Evolutionary conservation across 495 filamentous ascomycete genomes (phyloP).

Genomic region (Patellaria atrata): DNA sequence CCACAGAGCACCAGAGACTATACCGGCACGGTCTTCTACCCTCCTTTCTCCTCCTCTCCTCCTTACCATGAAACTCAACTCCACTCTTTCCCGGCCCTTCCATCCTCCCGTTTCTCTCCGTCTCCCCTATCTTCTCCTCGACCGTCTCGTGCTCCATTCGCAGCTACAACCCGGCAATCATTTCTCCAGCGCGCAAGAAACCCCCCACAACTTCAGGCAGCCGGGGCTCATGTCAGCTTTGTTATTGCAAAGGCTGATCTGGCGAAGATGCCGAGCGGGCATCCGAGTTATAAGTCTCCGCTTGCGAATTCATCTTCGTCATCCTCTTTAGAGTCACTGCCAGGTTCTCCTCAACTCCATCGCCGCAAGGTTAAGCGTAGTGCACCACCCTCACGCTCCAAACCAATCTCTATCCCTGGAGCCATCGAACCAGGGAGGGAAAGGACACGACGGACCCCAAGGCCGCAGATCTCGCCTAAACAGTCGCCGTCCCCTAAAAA

Average conservation of each 20-base stretch:
- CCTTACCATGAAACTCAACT: not conserved
- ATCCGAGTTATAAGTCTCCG: not conserved
- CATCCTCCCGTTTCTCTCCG: not conserved
- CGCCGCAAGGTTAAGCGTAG: no score
- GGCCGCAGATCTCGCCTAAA: no score
- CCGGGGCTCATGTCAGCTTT: not conserved
- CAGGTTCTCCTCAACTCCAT: not conserved
- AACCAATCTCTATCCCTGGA: no score
- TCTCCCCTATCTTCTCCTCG: not conserved
- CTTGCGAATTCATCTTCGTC: not conserved
- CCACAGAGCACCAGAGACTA: no score
- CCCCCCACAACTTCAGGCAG: not conserved
- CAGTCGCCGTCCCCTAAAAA: no score
- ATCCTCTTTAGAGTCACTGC: not conserved
- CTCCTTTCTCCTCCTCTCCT: not conserved
- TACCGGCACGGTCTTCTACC: conserved; percentile 3
- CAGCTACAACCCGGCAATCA: not conserved
- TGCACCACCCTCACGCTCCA: no score
- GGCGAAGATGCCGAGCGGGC: conserved; percentile 1
- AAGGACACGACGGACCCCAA: no score
- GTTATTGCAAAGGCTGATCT: not conserved
- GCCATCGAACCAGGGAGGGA: no score
- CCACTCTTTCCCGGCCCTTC: conserved; percentile 22
- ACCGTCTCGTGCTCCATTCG: not conserved
- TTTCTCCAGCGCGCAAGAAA: not conserved